A percentile compares a stretch with the other conserved stretches of the same genome.
These are phyloP conservation scores for Protomyces gravidus DNA, from an alignment of 1,139 yeast species.

Conservation along the genomic window DNA sequence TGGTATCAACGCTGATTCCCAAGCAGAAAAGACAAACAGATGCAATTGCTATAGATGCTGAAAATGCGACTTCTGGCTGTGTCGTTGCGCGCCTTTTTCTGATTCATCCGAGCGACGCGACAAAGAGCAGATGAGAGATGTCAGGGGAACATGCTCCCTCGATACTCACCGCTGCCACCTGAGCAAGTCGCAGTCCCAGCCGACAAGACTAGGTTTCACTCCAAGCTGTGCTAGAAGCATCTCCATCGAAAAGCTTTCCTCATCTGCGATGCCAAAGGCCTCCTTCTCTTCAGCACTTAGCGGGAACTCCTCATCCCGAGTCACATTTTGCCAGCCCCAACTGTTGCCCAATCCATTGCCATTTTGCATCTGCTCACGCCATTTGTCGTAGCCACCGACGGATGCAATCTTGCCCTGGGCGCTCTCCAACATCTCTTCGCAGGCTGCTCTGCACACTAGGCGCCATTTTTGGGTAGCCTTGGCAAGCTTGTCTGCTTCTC, in stretches of 20 bases:
- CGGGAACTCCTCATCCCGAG: constrained; percentile 1
- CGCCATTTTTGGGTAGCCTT: constrained; percentile 11
- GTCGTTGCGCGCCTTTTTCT: too few species aligned
- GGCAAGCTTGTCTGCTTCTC: not conserved
- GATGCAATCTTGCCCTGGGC: not conserved
- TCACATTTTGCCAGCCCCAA: constrained; percentile 1
- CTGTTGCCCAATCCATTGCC: not conserved
- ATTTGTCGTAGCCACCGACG: constrained; percentile 8
- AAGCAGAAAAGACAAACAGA: too few species aligned
- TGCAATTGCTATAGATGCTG: too few species aligned
- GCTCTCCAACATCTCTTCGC: constrained; percentile 6
- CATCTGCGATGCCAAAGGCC: constrained; percentile 4
- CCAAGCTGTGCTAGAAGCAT: constrained; percentile 6
- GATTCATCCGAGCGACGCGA: too few species aligned
- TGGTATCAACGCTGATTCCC: too few species aligned
- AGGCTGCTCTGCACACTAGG: not conserved
- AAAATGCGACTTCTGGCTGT: too few species aligned
- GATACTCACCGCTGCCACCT: not conserved
- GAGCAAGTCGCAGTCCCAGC: constrained; percentile 9
- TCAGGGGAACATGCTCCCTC: too few species aligned
- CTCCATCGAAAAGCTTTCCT: constrained; percentile 9
- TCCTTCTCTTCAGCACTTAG: constrained; percentile 5
- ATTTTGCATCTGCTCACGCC: constrained; percentile 4
- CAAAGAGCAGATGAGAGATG: too few species aligned
- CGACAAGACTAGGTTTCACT: constrained; percentile 1